These are phyloP conservation scores for Waltiozyma solani DNA, from an alignment of 1,139 yeast genomes.

Conservation along the genomic window DNA sequence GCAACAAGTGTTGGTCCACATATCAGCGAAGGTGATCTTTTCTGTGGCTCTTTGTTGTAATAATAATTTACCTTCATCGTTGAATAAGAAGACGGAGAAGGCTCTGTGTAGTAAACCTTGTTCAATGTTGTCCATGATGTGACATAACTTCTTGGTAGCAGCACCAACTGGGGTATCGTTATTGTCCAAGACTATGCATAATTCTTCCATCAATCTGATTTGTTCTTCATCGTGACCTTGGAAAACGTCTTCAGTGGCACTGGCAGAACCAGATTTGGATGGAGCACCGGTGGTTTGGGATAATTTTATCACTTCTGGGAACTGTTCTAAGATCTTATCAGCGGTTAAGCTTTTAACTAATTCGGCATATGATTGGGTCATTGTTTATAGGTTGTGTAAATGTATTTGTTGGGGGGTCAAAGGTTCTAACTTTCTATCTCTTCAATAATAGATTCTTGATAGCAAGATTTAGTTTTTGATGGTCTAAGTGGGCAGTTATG, in stretches of 20 bases:
- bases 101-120: slow-evolving; percentile 89
- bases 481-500: too few species aligned
- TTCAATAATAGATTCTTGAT: too few species aligned
- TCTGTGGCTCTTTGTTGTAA: slow-evolving; percentile 94
- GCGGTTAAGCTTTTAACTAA: slow-evolving; percentile 42
- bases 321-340: slow-evolving; percentile 40
- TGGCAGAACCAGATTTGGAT: slow-evolving; percentile 19
- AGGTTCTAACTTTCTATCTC: too few species aligned
- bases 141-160: slow-evolving; percentile 89
- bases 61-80: slow-evolving; percentile 63
- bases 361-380: slow-evolving; percentile 28
- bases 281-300: slow-evolving; percentile 20
- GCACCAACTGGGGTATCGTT: slow-evolving; percentile 85
- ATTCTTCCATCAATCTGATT: slow-evolving; percentile 90
- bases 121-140: slow-evolving; percentile 79
- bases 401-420: too few species aligned
- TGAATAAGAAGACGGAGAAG: slow-evolving; percentile 85
- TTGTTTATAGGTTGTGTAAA: not conserved
- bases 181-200: slow-evolving; percentile 87
- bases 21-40: slow-evolving; percentile 88
- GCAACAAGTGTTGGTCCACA: slow-evolving; percentile 99
- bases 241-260: slow-evolving; percentile 32
- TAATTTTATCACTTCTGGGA: slow-evolving; percentile 52
- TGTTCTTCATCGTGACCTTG: slow-evolving; percentile 91
- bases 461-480: too few species aligned